phyloP scores from a whole-genome alignment of 2,329 filamentous ascomycete genomes.

The Diaporthe sp. region DNA sequence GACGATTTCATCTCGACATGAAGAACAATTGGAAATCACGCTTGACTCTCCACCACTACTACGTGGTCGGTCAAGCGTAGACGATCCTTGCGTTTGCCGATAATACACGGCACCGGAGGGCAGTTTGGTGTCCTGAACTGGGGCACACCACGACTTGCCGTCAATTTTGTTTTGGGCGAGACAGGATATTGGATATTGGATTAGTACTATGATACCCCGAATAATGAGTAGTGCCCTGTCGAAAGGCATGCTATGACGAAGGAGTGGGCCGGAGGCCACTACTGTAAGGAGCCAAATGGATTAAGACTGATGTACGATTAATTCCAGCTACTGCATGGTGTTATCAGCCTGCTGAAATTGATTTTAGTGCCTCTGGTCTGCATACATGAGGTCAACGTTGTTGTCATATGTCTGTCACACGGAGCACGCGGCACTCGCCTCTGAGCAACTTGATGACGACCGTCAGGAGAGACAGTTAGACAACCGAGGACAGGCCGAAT shows the following conservation, averaged over 20 bases:
- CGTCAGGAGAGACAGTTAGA: background rate
- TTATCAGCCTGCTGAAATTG: background rate
- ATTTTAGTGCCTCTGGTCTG: background rate
- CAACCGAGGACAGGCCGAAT: background rate
- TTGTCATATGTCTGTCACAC: background rate
- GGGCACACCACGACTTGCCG: background rate
- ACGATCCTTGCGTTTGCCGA: background rate
- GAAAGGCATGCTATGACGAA: background rate
- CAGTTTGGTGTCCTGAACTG: background rate
- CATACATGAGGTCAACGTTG: background rate
- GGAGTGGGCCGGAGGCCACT: background rate
- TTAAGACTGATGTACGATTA: background rate
- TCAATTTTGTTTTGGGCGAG: background rate
- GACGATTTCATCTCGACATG: conserved; percentile 72
- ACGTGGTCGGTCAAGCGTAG: background rate
- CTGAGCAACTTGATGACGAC: conserved; percentile 13
- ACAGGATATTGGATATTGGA: conserved; percentile 4
- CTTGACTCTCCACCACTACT: too few species aligned
- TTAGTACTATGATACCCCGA: conserved; percentile 28
- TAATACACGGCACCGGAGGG: background rate
- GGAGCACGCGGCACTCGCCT: background rate
- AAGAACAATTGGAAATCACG: background rate
- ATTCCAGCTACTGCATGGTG: conserved; percentile 2
- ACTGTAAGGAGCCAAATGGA: background rate
- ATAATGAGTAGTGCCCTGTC: background rate